phyloP scores from a whole-genome alignment of 1,139 yeast genomes.

The Cylindricascospora bacillispora region DNA sequence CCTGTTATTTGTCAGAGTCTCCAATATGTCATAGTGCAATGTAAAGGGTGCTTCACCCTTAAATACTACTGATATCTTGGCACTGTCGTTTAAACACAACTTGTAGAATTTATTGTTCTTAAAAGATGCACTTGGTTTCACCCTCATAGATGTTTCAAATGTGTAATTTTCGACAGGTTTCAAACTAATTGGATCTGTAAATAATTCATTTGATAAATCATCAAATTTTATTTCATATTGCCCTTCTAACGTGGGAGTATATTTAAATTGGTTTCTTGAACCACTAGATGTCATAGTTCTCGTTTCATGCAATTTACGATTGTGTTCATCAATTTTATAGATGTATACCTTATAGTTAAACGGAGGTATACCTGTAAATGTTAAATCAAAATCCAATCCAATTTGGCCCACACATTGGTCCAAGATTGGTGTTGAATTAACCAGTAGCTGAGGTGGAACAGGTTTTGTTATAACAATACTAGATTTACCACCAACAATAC shows the following conservation, averaged over 20 bases:
- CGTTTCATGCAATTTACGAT: constrained; percentile 26
- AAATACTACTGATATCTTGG: constrained; percentile 42
- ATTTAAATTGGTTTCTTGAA: constrained; percentile 43
- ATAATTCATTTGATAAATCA: constrained; percentile 42
- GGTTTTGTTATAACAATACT: constrained; percentile 38
- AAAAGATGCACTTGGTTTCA: constrained; percentile 31
- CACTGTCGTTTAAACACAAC: constrained; percentile 36
- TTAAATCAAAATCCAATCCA: constrained; percentile 61
- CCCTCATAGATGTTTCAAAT: constrained; percentile 32
- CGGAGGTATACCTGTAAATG: constrained; percentile 70
- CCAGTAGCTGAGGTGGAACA: constrained; percentile 40
- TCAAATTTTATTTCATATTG: constrained; percentile 61
- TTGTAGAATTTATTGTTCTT: constrained; percentile 20
- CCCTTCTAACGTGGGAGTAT: constrained; percentile 75
- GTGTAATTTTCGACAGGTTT: constrained; percentile 24
- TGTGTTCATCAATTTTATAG: constrained; percentile 35
- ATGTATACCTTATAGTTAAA: constrained; percentile 54
- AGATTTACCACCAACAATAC: constrained; percentile 39
- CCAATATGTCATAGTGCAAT: constrained; percentile 54
- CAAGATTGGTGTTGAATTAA: constrained; percentile 46
- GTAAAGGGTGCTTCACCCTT: constrained; percentile 73
- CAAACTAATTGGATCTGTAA: constrained; percentile 29
- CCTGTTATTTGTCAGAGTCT: constrained; percentile 35
- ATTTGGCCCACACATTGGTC: constrained; percentile 90
- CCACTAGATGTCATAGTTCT: constrained; percentile 29